Base-by-base conservation (phyloP, 2,329 filamentous ascomycete species). In the Xylariaceae sp. region DNA sequence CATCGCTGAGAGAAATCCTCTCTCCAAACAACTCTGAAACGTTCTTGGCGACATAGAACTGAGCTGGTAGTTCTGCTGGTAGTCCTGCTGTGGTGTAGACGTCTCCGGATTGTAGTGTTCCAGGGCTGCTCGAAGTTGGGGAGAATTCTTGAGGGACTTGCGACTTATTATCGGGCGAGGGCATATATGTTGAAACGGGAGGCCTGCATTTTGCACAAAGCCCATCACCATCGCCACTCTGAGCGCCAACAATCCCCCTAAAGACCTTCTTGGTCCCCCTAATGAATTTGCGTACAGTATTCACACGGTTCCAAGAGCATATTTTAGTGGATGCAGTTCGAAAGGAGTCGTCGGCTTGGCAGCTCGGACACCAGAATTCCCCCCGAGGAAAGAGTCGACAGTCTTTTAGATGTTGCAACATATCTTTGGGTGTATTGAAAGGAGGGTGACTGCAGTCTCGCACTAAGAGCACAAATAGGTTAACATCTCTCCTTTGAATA, bases 371-470 rank as follows among this genome's bases (percentile, higher is more conserved):
- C 3, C 22, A 42, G 40, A 54, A 52, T 7, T 42, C 22, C 3
- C 53, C 55, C 10, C 49, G 10, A 1, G 36, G 16, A 16, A 57
- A 50, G 8, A 11, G 41, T 17, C 37, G 25, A 39, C 57, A 60
- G 8, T 12, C 4, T 16, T 54, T 54, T 4, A 59, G 46, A 29
- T 60, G 57, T 4, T 8, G 39, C 14, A 59, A 20, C 57, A 60
- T 59, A 2, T 39, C 21, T 33, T 44, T 39, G 1, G 45, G 10
- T 3, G 35, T 37, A 2, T 43, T 42, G 19, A 53, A 60, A 4
- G 37, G 11, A 3, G 20, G 27, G 7, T 49, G 14, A 8, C 7
- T 22, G 37, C 57, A 60, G 16, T 33, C n/a, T n/a, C n/a, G n/a
- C n/a, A n/a, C n/a, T n/a, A n/a, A n/a, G n/a, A n/a, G n/a, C n/a